Percentiles rank a stretch among this genome's conserved stretches.
Evolutionary conservation across 2,329 filamentous ascomycete genomes (phyloP).

Genomic region (Xylaria sp.): DNA sequence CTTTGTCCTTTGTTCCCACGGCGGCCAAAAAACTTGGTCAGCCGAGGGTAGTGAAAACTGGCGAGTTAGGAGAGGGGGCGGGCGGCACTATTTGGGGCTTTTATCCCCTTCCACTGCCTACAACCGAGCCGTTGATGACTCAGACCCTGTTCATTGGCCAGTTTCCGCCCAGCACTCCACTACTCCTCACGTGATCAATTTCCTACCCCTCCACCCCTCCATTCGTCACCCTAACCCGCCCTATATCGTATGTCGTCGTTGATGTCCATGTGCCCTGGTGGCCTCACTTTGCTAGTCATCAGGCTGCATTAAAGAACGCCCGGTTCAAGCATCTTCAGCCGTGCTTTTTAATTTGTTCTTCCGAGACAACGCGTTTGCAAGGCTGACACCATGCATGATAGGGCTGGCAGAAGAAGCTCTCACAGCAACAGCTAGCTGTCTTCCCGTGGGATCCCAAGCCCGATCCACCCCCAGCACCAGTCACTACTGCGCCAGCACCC

Average conservation of each 20-base stretch:
- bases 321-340: not conserved
- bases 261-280: not conserved
- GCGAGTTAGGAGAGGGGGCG: constrained; percentile 51
- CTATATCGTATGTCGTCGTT: constrained; percentile 14
- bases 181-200: constrained; percentile 33
- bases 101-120: constrained; percentile 48
- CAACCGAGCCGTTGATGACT: constrained; percentile 33
- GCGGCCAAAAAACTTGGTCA: constrained; percentile 32
- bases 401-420: constrained; percentile 94
- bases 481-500: constrained; percentile 42
- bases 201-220: constrained; percentile 24
- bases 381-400: constrained; percentile 48
- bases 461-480: constrained; percentile 58
- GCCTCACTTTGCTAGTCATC: not conserved
- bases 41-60: constrained; percentile 47
- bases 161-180: not conserved
- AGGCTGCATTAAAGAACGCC: not conserved
- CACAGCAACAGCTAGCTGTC: constrained; percentile 79
- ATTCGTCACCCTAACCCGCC: not conserved
- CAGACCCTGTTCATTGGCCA: constrained; percentile 34
- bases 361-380: not conserved
- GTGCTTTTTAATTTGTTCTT: not conserved
- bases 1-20: constrained; percentile 27
- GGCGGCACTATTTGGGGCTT: constrained; percentile 61
- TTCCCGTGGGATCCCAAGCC: constrained; percentile 96